Evolutionary conservation across 768 basidiomycete genomes (phyloP), one percentile per base, ranked within the genome.

Genomic region (Auricularia heimuer): DNA sequence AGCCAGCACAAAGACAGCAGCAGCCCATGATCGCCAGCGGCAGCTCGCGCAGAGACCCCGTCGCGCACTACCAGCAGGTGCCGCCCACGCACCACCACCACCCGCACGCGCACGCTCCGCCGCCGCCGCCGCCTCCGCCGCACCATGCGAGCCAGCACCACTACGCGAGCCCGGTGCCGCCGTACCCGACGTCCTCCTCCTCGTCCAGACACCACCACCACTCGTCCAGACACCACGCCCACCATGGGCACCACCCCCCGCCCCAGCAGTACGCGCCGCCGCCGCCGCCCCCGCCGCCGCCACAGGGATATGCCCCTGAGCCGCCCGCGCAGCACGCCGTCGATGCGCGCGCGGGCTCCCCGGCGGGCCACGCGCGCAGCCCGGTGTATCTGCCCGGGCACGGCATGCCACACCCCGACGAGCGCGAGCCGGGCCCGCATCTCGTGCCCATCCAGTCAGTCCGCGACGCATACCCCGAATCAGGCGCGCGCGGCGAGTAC

Each of bases 21-120:
- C 63, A 64, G 16, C 35, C 34, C 63, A 4, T 33, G 29, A 56
- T 29, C 64, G n/a, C 24, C n/a, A 64, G 54, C 36, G 16, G 54
- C 51, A 54, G 33, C 39, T 24, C 29, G 33, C 33, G 36, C 56
- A 12, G 54, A 54, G 11, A 29, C 35, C 63, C 21, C 24, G 24
- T 64, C 36, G 33, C 47, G 0, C 47, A 37, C 3, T 36, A 29
- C 29, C 54, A 10, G 34, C 63, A n/a, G n/a, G 45, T 29, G n/a
- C 51, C 35, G 51, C 34, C 29, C 16, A 29, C 47, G 35, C 47
- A 54, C n/a, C 34, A 54, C 29, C 47, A 56, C n/a, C 39, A 56
- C 24, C 34, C 61, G 33, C 79, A 54, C 77, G 71, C 67, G 21
- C 71, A 68, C 67, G 65, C 67, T 29, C 69, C 68, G 58, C 72